Evolutionary conservation across 345 rosid species (phyloP).

Genomic region (Brassica incana): DNA sequence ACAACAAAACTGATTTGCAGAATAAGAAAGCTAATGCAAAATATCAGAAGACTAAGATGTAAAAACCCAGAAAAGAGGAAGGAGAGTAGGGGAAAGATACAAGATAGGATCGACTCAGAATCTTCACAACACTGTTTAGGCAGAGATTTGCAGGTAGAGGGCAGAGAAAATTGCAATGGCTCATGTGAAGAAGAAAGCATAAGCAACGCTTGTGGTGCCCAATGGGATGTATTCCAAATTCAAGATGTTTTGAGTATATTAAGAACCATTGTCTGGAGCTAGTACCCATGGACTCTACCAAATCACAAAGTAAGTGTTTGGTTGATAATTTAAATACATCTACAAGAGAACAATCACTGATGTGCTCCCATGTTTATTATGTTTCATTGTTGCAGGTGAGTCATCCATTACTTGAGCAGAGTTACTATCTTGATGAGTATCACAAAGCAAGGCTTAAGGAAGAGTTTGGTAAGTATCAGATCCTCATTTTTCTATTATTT

Average conservation of each 20-base stretch:
- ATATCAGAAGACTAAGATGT: constrained; percentile 10
- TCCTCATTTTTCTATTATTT: constrained; percentile 10
- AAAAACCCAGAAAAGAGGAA: constrained; percentile 5
- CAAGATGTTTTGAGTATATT: constrained; percentile 82
- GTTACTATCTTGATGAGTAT: constrained; percentile 68
- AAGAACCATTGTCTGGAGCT: constrained; percentile 66
- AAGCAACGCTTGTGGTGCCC: constrained; percentile 65
- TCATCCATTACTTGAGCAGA: constrained; percentile 85
- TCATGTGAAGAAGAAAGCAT: constrained; percentile 37
- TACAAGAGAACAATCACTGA: constrained; percentile 7
- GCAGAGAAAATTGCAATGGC: constrained; percentile 34
- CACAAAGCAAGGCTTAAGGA: constrained; percentile 85
- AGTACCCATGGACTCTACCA: constrained; percentile 36
- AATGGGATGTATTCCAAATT: constrained; percentile 91
- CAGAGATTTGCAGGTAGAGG: constrained; percentile 31
- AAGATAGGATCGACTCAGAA: constrained; percentile 46
- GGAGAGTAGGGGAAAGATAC: constrained; percentile 16
- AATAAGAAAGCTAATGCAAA: constrained; percentile 68
- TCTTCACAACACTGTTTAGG: constrained; percentile 35
- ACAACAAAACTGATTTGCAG: constrained; percentile 75
- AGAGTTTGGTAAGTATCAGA: constrained; percentile 64
- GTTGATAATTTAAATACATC: neutral
- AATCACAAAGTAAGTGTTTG: constrained; percentile 56
- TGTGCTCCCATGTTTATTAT: constrained; percentile 21
- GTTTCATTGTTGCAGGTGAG: constrained; percentile 47